These are phyloP conservation scores for Colletotrichum sp. DNA, from an alignment of 2,329 filamentous ascomycete genomes.

Conservation along the genomic window DNA sequence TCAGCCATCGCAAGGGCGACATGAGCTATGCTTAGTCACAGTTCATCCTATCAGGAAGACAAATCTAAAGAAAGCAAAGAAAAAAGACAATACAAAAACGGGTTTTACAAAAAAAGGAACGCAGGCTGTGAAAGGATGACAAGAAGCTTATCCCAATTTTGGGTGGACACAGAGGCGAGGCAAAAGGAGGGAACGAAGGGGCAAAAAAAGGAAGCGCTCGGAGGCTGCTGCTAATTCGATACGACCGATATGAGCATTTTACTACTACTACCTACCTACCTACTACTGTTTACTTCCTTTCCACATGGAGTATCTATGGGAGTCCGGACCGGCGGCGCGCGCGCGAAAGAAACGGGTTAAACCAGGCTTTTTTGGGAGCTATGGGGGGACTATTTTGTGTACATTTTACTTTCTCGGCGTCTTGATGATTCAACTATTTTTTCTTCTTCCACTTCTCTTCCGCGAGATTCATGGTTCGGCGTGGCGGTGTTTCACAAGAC, in stretches of 20 bases:
- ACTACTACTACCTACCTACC: background rate
- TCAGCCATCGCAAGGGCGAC: conserved; percentile 40
- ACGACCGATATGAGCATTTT: conserved; percentile 16
- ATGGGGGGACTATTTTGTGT: background rate
- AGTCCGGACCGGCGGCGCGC: background rate
- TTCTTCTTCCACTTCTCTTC: background rate
- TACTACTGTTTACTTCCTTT: background rate
- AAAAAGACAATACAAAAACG: background rate
- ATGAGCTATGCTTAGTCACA: conserved; percentile 28
- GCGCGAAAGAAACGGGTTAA: background rate
- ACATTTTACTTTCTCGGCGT: background rate
- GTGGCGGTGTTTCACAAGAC: background rate
- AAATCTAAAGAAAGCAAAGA: background rate
- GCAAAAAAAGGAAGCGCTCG: background rate
- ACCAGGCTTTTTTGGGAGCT: background rate
- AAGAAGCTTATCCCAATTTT: background rate
- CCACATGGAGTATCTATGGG: conserved; percentile 1
- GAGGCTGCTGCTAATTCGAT: background rate
- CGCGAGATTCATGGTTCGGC: background rate
- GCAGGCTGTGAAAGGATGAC: background rate
- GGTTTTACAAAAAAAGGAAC: background rate
- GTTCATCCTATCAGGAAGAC: background rate
- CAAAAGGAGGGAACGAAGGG: background rate
- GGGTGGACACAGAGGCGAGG: no score
- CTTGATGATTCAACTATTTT: background rate